These are phyloP conservation scores for Vaccinium corymbosum DNA, from an alignment of 148 eudicot genomes.

Conservation along the genomic window DNA sequence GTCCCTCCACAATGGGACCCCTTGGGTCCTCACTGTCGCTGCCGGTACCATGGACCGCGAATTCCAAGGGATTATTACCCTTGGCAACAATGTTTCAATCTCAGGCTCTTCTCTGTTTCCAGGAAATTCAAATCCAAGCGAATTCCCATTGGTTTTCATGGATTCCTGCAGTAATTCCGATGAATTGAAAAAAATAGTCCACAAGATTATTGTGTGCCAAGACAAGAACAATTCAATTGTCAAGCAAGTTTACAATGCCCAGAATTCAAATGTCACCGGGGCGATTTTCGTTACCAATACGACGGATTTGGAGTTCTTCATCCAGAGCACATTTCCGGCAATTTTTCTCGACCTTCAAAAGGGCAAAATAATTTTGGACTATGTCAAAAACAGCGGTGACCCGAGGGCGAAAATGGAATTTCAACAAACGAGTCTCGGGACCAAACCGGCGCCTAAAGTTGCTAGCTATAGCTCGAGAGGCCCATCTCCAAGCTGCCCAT, in stretches of 20 bases:
- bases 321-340: not conserved
- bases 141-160: slow-evolving; percentile 11
- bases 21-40: slow-evolving; percentile 47
- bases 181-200: not conserved
- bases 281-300: slow-evolving; percentile 22
- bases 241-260: slow-evolving; percentile 4
- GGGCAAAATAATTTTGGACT: slow-evolving; percentile 16
- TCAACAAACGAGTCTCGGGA: slow-evolving; percentile 2
- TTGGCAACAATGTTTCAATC: slow-evolving; percentile 39
- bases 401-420: slow-evolving; percentile 25
- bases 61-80: slow-evolving; percentile 34
- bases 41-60: slow-evolving; percentile 58
- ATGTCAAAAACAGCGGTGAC: slow-evolving; percentile 2
- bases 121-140: not conserved
- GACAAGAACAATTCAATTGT: slow-evolving; percentile 12
- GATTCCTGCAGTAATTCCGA: slow-evolving; percentile 8
- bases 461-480: slow-evolving; percentile 30
- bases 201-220: slow-evolving; percentile 17
- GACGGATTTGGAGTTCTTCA: not conserved
- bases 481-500: slow-evolving; percentile 25
- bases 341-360: slow-evolving; percentile 7
- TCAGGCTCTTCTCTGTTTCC: slow-evolving; percentile 23
- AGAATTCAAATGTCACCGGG: slow-evolving; percentile 6
- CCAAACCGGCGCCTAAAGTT: slow-evolving; percentile 22
- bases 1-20: slow-evolving; percentile 45